These are phyloP conservation scores for Funneliformis geosporum DNA, from an alignment of 192 early-diverging fungal species.

Conservation along the genomic window DNA sequence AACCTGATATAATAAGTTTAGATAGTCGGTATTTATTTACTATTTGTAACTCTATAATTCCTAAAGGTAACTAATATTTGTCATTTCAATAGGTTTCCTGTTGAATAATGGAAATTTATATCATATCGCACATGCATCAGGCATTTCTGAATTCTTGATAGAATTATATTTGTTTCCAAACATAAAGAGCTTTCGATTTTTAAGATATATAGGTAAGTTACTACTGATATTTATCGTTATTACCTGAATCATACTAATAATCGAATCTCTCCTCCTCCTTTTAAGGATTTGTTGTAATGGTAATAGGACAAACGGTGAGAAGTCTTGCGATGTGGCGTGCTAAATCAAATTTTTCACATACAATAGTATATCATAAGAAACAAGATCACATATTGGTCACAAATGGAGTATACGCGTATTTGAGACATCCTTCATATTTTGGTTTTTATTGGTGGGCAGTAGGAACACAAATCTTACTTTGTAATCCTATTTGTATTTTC, in stretches of 20 bases:
- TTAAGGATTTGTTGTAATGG: constrained; percentile 59
- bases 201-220: constrained; percentile 24
- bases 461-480: constrained; percentile 73
- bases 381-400: constrained; percentile 79
- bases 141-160: constrained; percentile 69
- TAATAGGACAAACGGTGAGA: constrained; percentile 74
- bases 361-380: constrained; percentile 70
- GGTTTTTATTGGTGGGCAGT: constrained; percentile 93
- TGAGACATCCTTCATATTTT: constrained; percentile 94
- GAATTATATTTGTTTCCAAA: constrained; percentile 64
- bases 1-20: constrained; percentile 64
- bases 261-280: background rate
- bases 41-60: constrained; percentile 37
- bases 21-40: constrained; percentile 62
- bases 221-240: background rate
- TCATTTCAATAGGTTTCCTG: constrained; percentile 60
- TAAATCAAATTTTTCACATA: constrained; percentile 84
- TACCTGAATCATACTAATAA: background rate
- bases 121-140: constrained; percentile 64
- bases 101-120: constrained; percentile 75
- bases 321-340: constrained; percentile 91
- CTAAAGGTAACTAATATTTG: constrained; percentile 8
- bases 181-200: constrained; percentile 46
- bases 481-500: constrained; percentile 76
- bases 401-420: constrained; percentile 84